phyloP scores from a whole-genome alignment of 768 basidiomycete genomes.

The Vishniacozyma victoriae region DNA sequence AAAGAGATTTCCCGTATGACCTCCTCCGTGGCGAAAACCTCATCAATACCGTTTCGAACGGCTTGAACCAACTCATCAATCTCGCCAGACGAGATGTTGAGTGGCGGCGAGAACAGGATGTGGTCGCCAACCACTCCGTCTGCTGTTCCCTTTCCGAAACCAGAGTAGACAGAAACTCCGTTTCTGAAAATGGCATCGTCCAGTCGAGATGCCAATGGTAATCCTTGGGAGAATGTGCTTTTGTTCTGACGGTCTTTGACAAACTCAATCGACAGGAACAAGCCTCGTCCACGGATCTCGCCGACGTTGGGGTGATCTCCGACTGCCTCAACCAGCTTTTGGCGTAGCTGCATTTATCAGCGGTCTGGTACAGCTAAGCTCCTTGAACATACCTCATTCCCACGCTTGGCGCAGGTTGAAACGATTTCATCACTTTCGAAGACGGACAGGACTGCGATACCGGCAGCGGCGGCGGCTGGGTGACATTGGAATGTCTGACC shows the following conservation, averaged over 20 bases:
- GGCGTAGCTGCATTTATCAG: slow-evolving; percentile 59
- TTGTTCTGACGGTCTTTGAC: slow-evolving; percentile 48
- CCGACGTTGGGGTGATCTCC: slow-evolving; percentile 56
- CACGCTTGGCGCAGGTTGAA: slow-evolving; percentile 4
- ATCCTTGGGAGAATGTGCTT: slow-evolving; percentile 48
- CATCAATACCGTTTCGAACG: slow-evolving; percentile 6
- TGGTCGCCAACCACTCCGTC: slow-evolving; percentile 71
- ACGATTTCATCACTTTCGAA: slow-evolving; percentile 48
- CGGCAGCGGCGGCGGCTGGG: slow-evolving; percentile 69
- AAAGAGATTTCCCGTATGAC: too few species aligned
- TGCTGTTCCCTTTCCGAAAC: slow-evolving; percentile 49
- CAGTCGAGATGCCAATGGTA: slow-evolving; percentile 6
- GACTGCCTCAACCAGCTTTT: slow-evolving; percentile 41
- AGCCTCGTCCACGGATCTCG: slow-evolving; percentile 55
- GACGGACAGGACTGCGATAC: slow-evolving; percentile 72
- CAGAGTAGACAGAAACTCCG: slow-evolving; percentile 67
- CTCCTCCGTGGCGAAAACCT: slow-evolving; percentile 1
- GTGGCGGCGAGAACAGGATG: slow-evolving; percentile 71
- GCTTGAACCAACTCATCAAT: slow-evolving; percentile 9
- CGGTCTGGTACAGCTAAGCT: slow-evolving; percentile 48
- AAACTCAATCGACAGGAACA: slow-evolving; percentile 19
- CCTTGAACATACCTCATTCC: not conserved
- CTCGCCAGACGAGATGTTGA: slow-evolving; percentile 67
- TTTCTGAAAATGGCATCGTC: slow-evolving; percentile 9
- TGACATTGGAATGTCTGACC: slow-evolving; percentile 54